Base-by-base conservation (phyloP, 140 eudicot genomes). In the Ambrosia hybrid region DNA sequence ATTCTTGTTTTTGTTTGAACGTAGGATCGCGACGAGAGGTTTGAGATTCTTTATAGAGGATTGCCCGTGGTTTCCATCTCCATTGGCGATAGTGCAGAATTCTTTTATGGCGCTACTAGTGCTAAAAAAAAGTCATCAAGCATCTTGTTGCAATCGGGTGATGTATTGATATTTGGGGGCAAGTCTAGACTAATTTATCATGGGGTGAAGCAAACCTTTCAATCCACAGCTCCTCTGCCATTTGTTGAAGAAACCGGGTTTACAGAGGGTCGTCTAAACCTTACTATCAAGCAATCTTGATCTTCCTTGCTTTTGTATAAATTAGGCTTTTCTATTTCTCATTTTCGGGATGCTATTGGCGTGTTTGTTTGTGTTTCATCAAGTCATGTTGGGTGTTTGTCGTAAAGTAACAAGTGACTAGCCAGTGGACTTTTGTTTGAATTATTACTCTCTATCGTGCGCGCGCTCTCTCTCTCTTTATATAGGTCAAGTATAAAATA, bases 11-110 rank as follows among this genome's bases (percentile, higher is more conserved):
- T 75, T 9, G 6, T 66, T 8, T 48, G 58, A 55, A 39, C 60
- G 16, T 57, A 83, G 91, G 91, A 86, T 78, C 78, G 75, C 5
- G 85, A 83, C 68, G 91, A 85, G 58, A 70, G 84, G 17, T 10
- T 3, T 15, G 73, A 68, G 38, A 77, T 84, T 72, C 82, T 86
- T 1, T 4, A 0, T 9, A 64, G 55, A 72, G 74, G 81, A 56
- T 52, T 81, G 30, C 88, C 88, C 3, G 87, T 86, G 3, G 88
- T 86, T 30, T 86, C 88, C 13, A 9, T 83, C 78, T 86, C 91
- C 7, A 30, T 83, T 62, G 91, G 91, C n/a, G 86, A 86, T 59
- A 53, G 82, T 30, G 88, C 88, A 39, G 82, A 80, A 59, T 86
- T 86, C 76, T 65, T 83, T 34, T 83, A 86, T 37, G 82, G 84